Base-by-base conservation (phyloP, 192 early-diverging fungal genomes). In the Coemansia sp. region DNA sequence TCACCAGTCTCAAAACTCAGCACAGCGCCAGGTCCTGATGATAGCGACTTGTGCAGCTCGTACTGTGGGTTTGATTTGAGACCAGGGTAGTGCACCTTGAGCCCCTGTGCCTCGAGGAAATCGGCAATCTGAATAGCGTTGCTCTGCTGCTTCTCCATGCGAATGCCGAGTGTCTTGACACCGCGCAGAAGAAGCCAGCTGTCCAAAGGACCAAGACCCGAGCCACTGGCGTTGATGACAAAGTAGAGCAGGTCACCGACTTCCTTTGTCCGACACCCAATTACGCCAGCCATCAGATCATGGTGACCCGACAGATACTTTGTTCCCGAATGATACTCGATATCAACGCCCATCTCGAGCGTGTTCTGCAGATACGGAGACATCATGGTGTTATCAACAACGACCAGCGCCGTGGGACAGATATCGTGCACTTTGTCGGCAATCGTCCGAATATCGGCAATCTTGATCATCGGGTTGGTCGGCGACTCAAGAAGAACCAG, bases 381-480 rank as follows among this genome's bases (percentile, higher is more conserved):
- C 94, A 97, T 95, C 94, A 98, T 97, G 42, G 96, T 98, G 70
- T 98, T 98, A 57, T 98, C 96, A 11, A 98, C 96, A 3, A 95
- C 92, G 2, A 98, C 88, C 25, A 93, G 67, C 27, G 91, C 91
- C 38, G 83, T 71, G 9, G 93, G 93, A 34, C 86, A 90, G 21
- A 64, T n/a, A 52, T 78, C 80, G 46, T 91, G 89, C 9, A 95
- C 93, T 25, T 84, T 61, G 34, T 77, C 63, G 25, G 83, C 72
- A 66, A 96, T 93, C 37, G 85, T 81, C 17, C 85, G 83, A 30
- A 98, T 89, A 70, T 98, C 94, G 10, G 84, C 87, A 46, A 98
- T 91, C 69, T 96, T 93, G 68, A 98, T 92, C 58, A 96, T 74
- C 19, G 96, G 96, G 70, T 98, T 98, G 39, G 96, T 97, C 1